These are phyloP conservation scores for Garcia nutans DNA, from an alignment of 345 rosid genomes.

Conservation along the genomic window DNA sequence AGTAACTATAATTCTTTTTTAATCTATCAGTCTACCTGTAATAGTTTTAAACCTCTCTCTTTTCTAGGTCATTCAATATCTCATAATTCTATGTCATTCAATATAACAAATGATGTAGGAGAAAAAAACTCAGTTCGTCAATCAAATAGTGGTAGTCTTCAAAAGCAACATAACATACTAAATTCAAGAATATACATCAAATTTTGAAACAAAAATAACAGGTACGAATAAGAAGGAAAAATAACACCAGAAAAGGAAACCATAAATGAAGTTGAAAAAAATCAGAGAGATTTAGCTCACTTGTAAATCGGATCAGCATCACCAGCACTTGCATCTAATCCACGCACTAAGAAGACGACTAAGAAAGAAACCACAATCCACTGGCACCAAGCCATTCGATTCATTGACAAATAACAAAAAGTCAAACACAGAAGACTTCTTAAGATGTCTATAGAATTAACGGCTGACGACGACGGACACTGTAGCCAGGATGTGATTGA, in stretches of 20 bases:
- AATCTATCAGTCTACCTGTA: too few relatives aligned
- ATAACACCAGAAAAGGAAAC: neutral
- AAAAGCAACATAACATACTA: neutral
- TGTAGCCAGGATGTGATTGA: slow-evolving; percentile 1
- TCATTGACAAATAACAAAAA: slow-evolving; percentile 16
- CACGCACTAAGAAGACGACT: slow-evolving; percentile 31
- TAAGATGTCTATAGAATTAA: slow-evolving; percentile 25
- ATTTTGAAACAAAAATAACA: neutral
- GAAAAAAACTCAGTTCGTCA: neutral
- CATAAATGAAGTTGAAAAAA: neutral
- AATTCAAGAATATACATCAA: neutral
- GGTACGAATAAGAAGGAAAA: neutral
- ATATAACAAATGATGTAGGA: neutral
- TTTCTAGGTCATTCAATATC: neutral
- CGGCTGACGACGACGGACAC: slow-evolving; percentile 6
- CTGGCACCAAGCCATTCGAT: slow-evolving; percentile 39
- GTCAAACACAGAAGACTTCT: slow-evolving; percentile 24
- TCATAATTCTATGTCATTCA: neutral
- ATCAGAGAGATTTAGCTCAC: slow-evolving; percentile 29
- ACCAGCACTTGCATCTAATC: slow-evolving; percentile 66
- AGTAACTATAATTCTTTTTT: neutral
- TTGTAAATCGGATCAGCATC: slow-evolving; percentile 86
- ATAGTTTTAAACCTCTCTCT: neutral
- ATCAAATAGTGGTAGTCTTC: neutral
- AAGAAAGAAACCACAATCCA: slow-evolving; percentile 15